Evolutionary conservation across 768 basidiomycete genomes (phyloP), one percentile per base, ranked within the genome.

Genomic region (Leccinum aurantiacum): DNA sequence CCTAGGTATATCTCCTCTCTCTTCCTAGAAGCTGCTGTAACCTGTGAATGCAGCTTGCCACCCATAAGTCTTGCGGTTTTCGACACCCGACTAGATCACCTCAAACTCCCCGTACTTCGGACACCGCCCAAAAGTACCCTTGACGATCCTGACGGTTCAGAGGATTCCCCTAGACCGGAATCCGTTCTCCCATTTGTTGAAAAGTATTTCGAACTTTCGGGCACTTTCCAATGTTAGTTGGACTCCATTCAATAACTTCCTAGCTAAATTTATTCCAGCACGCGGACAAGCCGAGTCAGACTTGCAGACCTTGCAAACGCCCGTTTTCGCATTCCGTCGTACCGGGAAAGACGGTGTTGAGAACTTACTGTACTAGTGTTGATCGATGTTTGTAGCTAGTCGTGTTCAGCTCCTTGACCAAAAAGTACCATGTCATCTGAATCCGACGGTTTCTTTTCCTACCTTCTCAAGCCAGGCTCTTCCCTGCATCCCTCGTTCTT

Each of bases 401-500:
- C 56, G 11, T 49, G 29, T n/a, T 33, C 44, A 46, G 19, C 3
- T 46, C 44, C 35, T 52, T 41, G 54, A 6, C 24, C 31, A 35
- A 10, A 9, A 19, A 53, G 13, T 7, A 53, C 25, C 52, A 72
- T 73, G 67, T 29, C 71, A 11, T 57, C 70, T 29, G 66, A 67
- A 52, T 51, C 57, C n/a, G 62, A 67, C 47, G 58, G 15, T n/a
- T 82, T 89, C 67, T 71, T 90, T 60, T 73, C 80, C 19, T 77
- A 80, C 61, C 78, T 94, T 59, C 78, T 94, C 14, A 81, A 77
- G 53, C 90, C 91, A 10, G 90, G 91, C 24, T 91, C 90, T 2
- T 88, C 90, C 2, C 75, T 91, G n/a, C 75, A 90, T 59, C 89
- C 89, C 0, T 80, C 78, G 0, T 90, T 91, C 69, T 79, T 90